Evolutionary conservation across 768 basidiomycete species (phyloP).

Genomic region (Pleurotus giganteus): DNA sequence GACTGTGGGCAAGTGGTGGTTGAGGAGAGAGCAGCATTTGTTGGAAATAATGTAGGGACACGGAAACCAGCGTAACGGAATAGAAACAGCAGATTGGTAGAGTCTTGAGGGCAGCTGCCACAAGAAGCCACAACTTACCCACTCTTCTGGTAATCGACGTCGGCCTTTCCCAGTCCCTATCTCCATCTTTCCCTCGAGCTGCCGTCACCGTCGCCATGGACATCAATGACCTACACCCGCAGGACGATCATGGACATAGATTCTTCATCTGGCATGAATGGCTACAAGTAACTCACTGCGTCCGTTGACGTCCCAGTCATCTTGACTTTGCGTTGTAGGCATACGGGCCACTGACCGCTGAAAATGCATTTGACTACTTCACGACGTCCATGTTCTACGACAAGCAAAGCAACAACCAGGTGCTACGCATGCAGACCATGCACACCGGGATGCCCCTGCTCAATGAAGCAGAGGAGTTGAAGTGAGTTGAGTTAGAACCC

Average conservation of each 20-base stretch:
- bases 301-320: not conserved
- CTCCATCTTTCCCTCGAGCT: constrained; percentile 12
- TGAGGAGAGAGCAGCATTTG: not conserved
- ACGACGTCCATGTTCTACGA: constrained; percentile 91
- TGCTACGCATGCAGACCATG: constrained; percentile 91
- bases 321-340: constrained; percentile 40
- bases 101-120: constrained; percentile 4
- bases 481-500: constrained; percentile 41
- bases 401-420: constrained; percentile 90
- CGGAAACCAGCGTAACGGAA: constrained; percentile 10
- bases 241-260: constrained; percentile 77
- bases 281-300: constrained; percentile 57
- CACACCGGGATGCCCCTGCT: constrained; percentile 74
- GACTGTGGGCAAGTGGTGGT: not conserved
- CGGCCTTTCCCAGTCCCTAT: constrained; percentile 10
- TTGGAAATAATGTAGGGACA: not conserved
- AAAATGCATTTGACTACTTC: constrained; percentile 90
- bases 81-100: constrained; percentile 11
- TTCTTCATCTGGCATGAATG: constrained; percentile 93
- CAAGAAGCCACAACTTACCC: constrained; percentile 6
- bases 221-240: constrained; percentile 68
- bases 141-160: constrained; percentile 8
- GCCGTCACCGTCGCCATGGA: constrained; percentile 30
- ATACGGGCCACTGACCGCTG: constrained; percentile 70
- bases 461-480: constrained; percentile 86